phyloP scores from a whole-genome alignment of 352 stramenopile genomes.

The Halophytophthora batemanensis region DNA sequence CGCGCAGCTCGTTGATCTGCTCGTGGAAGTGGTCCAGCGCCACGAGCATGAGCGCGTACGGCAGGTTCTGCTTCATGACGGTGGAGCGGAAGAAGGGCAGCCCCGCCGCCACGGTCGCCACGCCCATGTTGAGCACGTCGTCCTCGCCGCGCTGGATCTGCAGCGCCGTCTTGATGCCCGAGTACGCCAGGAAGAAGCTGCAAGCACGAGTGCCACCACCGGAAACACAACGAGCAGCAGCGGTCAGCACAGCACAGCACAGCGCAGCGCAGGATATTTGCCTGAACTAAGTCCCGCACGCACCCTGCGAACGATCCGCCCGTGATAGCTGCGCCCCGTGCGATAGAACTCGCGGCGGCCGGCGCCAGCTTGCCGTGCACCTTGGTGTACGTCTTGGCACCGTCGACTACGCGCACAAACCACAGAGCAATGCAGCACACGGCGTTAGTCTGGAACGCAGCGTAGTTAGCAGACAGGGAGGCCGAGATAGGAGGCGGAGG shows the following conservation, averaged over 20 bases:
- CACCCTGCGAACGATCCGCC: conserved; percentile 63
- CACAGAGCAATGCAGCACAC: conserved; percentile 2
- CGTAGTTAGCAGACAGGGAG: background rate
- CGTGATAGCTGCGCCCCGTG: conserved; percentile 49
- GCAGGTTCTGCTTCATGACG: conserved; percentile 70
- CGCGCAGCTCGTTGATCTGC: conserved; percentile 42
- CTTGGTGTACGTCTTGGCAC: conserved; percentile 57
- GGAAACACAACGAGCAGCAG: conserved; percentile 2
- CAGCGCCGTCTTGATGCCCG: conserved; percentile 69
- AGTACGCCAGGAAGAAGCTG: conserved; percentile 80
- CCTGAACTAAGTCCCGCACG: no score
- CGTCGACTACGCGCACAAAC: conserved; percentile 45
- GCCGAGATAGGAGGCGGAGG: background rate
- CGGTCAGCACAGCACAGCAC: no score
- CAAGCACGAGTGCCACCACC: background rate
- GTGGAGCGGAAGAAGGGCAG: conserved; percentile 60
- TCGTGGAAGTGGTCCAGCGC: conserved; percentile 81
- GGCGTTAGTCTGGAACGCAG: background rate
- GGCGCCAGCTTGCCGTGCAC: conserved; percentile 48
- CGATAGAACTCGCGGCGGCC: conserved; percentile 38
- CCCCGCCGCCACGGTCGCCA: conserved; percentile 45
- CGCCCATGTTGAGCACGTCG: conserved; percentile 54
- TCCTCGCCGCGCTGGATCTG: conserved; percentile 54
- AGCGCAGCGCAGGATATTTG: no score
- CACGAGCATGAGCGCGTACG: conserved; percentile 75